A percentile compares a stretch with the other conserved stretches of the same genome.
Evolutionary conservation across 2,329 filamentous ascomycete species (phyloP).

Genomic region (Amphichorda felina): DNA sequence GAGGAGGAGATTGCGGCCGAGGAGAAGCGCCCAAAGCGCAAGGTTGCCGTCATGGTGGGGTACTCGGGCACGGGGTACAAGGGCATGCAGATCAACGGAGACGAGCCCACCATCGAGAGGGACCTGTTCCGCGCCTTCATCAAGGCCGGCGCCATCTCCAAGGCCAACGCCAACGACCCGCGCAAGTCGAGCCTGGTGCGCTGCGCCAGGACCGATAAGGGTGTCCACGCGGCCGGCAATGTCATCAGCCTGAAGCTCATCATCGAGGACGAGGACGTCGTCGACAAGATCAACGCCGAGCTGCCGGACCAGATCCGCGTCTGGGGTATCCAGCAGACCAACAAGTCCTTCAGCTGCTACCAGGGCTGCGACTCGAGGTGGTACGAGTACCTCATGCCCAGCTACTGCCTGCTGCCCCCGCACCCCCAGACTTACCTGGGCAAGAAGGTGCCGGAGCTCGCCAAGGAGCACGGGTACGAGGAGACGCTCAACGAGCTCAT

Average conservation of each 20-base stretch:
- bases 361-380: slow-evolving; percentile 88
- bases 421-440: slow-evolving; percentile 81
- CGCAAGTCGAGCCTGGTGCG: slow-evolving; percentile 92
- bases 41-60: slow-evolving; percentile 89
- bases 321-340: slow-evolving; percentile 87
- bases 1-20: slow-evolving; percentile 83
- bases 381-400: slow-evolving; percentile 96
- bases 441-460: slow-evolving; percentile 67
- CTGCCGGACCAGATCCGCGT: slow-evolving; percentile 83
- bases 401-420: slow-evolving; percentile 82
- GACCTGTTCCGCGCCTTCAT: slow-evolving; percentile 91
- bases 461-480: slow-evolving; percentile 59
- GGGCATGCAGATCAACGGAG: slow-evolving; percentile 81
- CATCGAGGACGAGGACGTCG: slow-evolving; percentile 77
- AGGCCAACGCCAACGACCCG: slow-evolving; percentile 91
- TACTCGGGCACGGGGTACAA: slow-evolving; percentile 96
- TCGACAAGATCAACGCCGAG: slow-evolving; percentile 81
- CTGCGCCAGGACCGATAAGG: slow-evolving; percentile 94
- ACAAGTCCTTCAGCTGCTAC: slow-evolving; percentile 88
- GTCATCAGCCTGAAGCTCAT: slow-evolving; percentile 93
- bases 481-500: slow-evolving; percentile 59
- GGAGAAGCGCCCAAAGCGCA: slow-evolving; percentile 81
- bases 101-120: slow-evolving; percentile 89
- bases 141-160: slow-evolving; percentile 83
- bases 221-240: slow-evolving; percentile 91